Evolutionary conservation across 345 rosid species (phyloP), one percentile per base, ranked within the genome.

Genomic region (Sisymbrium altissimum): DNA sequence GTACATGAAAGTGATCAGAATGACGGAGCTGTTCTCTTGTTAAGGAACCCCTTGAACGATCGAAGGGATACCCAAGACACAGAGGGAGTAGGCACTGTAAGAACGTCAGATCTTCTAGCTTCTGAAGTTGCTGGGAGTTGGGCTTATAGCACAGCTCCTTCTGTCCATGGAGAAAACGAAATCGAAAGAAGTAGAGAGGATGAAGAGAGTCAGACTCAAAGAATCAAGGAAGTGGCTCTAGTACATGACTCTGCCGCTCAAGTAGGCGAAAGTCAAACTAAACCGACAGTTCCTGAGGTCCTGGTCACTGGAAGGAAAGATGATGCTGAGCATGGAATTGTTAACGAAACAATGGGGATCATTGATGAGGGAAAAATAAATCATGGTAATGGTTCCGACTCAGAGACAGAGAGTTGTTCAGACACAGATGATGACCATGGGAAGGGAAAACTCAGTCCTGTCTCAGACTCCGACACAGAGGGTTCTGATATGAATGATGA

Each of bases 61-160:
- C 70, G 54, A 65, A 89, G 75, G 19, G 77, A 48, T 43, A 50
- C 72, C 0, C 89, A 87, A 62, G 96, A 92, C 72, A 87, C 84
- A 9, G 95, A 89, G 70, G 83, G 81, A 5, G 86, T 81, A 70
- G 88, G 81, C 36, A 86, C 87, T 13, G 78, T 90, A 73, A 83
- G 83, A 78, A 92, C 97, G 13, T 81, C 86, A 0, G 99, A 95
- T 71, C 98, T 95, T 72, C 59, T 90, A 75, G 81, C 97, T 65
- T 92, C 99, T 19, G 98, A 95, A 82, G 91, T 81, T 79, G 86
- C 78, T 46, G 97, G 97, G 63, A 92, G 97, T 71, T 92, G 98
- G 99, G 93, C 86, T 78, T 70, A 76, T 77, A 84, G 97, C 80
- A 87, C 97, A 33, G 90, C 86, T 79, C 96, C 97, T 58, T 95